These are phyloP conservation scores for Fusarium ambrosium DNA, from an alignment of 2,329 filamentous ascomycete species.

Conservation along the genomic window DNA sequence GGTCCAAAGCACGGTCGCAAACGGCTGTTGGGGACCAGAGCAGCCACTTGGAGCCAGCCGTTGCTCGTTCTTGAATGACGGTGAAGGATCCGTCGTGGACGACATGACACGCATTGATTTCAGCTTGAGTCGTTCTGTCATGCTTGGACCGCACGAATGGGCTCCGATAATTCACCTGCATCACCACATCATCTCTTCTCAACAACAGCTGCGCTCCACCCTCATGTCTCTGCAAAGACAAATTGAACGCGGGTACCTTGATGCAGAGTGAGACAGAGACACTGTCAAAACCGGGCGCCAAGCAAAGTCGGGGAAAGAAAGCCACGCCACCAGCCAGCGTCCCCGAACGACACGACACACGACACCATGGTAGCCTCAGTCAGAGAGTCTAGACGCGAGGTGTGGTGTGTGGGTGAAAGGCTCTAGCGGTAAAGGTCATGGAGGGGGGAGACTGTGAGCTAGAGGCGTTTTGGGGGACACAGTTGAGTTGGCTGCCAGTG, in stretches of 20 bases:
- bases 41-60: constrained; percentile 8
- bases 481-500: constrained; percentile 21
- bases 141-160: neutral
- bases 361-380: constrained; percentile 7
- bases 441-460: constrained; percentile 3
- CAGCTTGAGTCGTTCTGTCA: neutral
- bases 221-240: constrained; percentile 4
- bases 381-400: neutral
- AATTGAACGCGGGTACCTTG: constrained; percentile 15
- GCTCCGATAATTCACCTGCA: neutral
- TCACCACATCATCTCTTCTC: constrained; percentile 11
- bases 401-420: constrained; percentile 1
- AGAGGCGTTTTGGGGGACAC: constrained; percentile 11
- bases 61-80: constrained; percentile 23
- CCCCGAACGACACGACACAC: constrained; percentile 11
- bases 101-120: neutral
- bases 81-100: constrained; percentile 20
- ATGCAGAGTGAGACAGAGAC: constrained; percentile 19
- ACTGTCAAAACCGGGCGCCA: constrained; percentile 12
- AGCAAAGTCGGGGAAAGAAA: constrained; percentile 23
- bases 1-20: constrained; percentile 25
- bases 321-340: constrained; percentile 27
- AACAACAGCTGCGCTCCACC: constrained; percentile 7
- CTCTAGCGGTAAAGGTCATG: constrained; percentile 15
- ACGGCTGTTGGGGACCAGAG: constrained; percentile 17